Percentiles rank a stretch among this genome's conserved stretches.
phyloP scores from a whole-genome alignment of 2,329 filamentous ascomycete genomes.

The Albophoma yamanashiensis region DNA sequence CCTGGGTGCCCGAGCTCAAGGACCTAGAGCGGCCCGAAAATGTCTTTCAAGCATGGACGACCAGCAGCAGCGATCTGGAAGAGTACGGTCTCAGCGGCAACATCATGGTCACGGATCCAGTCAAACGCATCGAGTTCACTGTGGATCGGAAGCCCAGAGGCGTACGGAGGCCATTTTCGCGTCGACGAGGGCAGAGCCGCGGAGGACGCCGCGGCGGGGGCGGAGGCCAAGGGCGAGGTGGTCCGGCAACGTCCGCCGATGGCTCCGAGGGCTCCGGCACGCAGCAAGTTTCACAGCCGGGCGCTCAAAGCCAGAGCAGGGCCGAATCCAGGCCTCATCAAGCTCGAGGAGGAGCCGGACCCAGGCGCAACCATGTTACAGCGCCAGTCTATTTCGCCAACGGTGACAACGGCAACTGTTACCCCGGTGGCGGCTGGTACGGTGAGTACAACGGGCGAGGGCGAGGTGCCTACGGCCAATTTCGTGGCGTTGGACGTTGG shows the following conservation, averaged over 20 bases:
- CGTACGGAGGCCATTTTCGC: constrained; percentile 11
- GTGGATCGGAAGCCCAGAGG: constrained; percentile 37
- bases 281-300: not conserved
- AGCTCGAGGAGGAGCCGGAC: not conserved
- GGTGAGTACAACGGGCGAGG: constrained; percentile 8
- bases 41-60: constrained; percentile 61
- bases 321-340: not conserved
- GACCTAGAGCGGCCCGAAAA: constrained; percentile 41
- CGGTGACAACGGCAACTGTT: not conserved
- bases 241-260: not conserved
- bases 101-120: constrained; percentile 55
- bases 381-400: not conserved
- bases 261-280: not conserved
- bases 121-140: constrained; percentile 54
- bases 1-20: constrained; percentile 61
- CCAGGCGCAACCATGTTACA: constrained; percentile 1
- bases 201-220: constrained; percentile 7
- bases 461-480: constrained; percentile 4
- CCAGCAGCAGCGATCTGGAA: constrained; percentile 46
- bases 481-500: constrained; percentile 2
- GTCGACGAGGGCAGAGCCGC: constrained; percentile 11
- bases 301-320: not conserved
- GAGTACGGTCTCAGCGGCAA: constrained; percentile 44
- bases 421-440: constrained; percentile 3
- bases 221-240: not conserved